A percentile compares a stretch with the other conserved stretches of the same genome.
Evolutionary conservation across 352 stramenopile species (phyloP).

Genomic region (Globisporangium ultimum): DNA sequence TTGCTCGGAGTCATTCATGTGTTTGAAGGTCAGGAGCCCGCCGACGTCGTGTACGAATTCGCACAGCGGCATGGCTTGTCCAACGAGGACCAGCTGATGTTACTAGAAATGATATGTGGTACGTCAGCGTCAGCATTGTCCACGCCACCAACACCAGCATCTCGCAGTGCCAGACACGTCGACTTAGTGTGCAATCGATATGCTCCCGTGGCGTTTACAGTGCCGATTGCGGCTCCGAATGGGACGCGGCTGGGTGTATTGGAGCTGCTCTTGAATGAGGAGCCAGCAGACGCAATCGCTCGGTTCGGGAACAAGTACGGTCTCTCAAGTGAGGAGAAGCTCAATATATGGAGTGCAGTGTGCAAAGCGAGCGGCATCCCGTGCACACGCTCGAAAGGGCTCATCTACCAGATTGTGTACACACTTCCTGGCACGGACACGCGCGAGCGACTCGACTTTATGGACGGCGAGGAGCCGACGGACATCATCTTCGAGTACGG

Average conservation of each 20-base stretch:
- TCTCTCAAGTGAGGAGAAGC: constrained; percentile 51
- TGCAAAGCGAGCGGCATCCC: constrained; percentile 48
- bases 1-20: constrained; percentile 47
- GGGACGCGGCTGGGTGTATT: constrained; percentile 56
- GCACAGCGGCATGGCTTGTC: constrained; percentile 47
- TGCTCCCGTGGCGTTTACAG: constrained; percentile 53
- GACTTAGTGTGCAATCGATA: constrained; percentile 50
- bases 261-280: constrained; percentile 59
- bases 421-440: constrained; percentile 41
- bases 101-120: constrained; percentile 57
- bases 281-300: constrained; percentile 67
- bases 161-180: constrained; percentile 6
- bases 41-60: constrained; percentile 69
- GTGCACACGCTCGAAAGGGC: constrained; percentile 48
- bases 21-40: constrained; percentile 71
- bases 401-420: constrained; percentile 65
- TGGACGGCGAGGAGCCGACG: constrained; percentile 65
- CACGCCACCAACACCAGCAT: background rate
- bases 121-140: constrained; percentile 4
- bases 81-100: constrained; percentile 23
- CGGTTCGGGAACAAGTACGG: constrained; percentile 74
- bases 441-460: constrained; percentile 63
- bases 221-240: constrained; percentile 58
- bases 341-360: constrained; percentile 44
- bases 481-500: constrained; percentile 82